Base-by-base conservation (phyloP, 768 basidiomycete species). In the Plicaturopsis crispa region DNA sequence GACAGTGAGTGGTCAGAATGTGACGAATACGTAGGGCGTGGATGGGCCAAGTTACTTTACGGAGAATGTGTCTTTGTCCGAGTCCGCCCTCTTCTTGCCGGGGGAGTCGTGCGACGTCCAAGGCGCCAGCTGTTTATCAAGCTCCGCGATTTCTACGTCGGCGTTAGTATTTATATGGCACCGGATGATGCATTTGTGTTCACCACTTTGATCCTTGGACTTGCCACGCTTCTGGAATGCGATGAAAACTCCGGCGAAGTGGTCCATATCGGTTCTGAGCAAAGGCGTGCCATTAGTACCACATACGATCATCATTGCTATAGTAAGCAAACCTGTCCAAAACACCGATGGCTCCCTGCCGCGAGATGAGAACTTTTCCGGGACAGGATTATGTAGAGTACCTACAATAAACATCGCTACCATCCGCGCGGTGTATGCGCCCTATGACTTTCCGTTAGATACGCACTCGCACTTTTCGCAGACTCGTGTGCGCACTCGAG, bases 341-440 rank as follows among this genome's bases (percentile, higher is more conserved):
- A n/a, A 85, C 58, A 5, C 84, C 84, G 24, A 85, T 80, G 32
- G 72, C 72, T 3, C 80, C 78, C 82, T 86, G 35, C 32, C 8
- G 16, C 17, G 5, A 43, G 7, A 33, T 17, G 39, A 42, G 5
- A 34, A 10, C 19, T 4, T 4, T 12, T 20, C 17, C 6, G 12
- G 14, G 22, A 16, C 39, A 43, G 39, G 37, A 36, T 31, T 33
- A 11, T 39, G 37, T 42, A n/a, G 14, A 36, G n/a, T 12, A 49
- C 70, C 24, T 48, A 80, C 80, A 42, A 84, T 78, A 48, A 85
- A 72, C 64, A 70, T 70, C 6, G 80, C 80, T 6, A 83, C 67
- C 79, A 83, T 84, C 22, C 84, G 68, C 5, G 71, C 84, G 0
- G 84, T 84, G 52, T 84, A 86, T 44, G 81, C 84, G 4, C 83